Evolutionary conservation across 768 basidiomycete genomes (phyloP).

Genomic region (Suillus brevipes): DNA sequence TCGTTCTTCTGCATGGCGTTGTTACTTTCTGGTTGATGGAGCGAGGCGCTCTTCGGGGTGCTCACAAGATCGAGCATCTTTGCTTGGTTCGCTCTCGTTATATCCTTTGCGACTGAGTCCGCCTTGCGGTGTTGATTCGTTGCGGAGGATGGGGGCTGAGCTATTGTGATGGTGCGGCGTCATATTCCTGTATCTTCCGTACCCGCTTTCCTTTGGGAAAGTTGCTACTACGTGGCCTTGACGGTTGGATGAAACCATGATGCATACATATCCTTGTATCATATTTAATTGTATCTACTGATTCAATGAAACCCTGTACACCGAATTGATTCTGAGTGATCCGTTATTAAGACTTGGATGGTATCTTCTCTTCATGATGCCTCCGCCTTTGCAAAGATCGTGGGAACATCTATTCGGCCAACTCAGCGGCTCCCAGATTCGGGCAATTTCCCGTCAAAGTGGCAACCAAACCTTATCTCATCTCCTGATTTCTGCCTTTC

Average conservation of each 20-base stretch:
- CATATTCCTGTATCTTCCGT: constrained; percentile 85
- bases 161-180: constrained; percentile 52
- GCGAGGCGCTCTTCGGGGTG: constrained; percentile 59
- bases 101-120: constrained; percentile 46
- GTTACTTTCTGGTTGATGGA: constrained; percentile 71
- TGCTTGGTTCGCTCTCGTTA: constrained; percentile 38
- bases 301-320: not conserved
- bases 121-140: constrained; percentile 56
- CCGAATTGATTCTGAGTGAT: too few species aligned
- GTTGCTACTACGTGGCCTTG: constrained; percentile 77
- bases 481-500: constrained; percentile 34
- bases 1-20: constrained; percentile 60
- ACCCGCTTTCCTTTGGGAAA: constrained; percentile 40
- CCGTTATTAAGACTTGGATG: not conserved
- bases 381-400: not conserved
- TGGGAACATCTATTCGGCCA: not conserved
- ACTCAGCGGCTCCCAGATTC: constrained; percentile 23
- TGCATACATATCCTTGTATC: constrained; percentile 46
- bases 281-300: not conserved
- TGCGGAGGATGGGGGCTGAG: constrained; percentile 41
- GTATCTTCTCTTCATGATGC: not conserved
- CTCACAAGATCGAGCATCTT: constrained; percentile 50
- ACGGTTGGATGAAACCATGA: constrained; percentile 85
- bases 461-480: constrained; percentile 40
- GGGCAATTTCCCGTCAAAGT: constrained; percentile 23